These are phyloP conservation scores for Apiotrichum montevideense DNA, from an alignment of 1,284 basidiomycete species.

Conservation along the genomic window DNA sequence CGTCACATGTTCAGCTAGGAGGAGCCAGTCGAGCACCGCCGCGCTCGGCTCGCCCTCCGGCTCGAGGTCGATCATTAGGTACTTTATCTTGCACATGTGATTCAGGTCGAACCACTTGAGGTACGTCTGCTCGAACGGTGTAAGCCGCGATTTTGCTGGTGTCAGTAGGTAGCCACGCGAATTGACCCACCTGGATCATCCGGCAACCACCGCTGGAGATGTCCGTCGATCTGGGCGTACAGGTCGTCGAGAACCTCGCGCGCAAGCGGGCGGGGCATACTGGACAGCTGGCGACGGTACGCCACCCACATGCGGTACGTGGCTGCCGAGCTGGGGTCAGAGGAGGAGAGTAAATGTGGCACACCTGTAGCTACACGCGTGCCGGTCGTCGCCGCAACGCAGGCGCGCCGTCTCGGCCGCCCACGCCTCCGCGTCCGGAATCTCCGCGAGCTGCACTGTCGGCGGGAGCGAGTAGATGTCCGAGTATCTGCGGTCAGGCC, in stretches of 20 bases:
- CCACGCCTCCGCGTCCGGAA: conserved; percentile 6
- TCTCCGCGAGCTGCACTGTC: conserved; percentile 9
- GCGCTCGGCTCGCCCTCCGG: conserved; percentile 4
- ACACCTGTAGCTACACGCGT: conserved; percentile 12
- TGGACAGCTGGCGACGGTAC: conserved; percentile 7
- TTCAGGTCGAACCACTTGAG: conserved; percentile 20
- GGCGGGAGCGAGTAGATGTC: conserved; percentile 11
- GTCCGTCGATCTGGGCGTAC: conserved; percentile 13
- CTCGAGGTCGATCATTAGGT: conserved; percentile 12
- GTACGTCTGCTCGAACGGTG: conserved; percentile 9
- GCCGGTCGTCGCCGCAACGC: conserved; percentile 14
- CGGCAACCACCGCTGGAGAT: conserved; percentile 18
- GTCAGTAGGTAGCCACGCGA: not conserved
- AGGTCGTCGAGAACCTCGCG: conserved; percentile 10
- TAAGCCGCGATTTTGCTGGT: conserved; percentile 1
- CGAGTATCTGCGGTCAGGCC: conserved; percentile 1
- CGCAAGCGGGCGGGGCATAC: conserved; percentile 7
- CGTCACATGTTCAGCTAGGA: conserved; percentile 9
- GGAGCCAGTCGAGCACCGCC: conserved; percentile 13
- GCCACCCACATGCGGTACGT: conserved; percentile 16
- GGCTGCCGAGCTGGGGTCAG: conserved; percentile 3
- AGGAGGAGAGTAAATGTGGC: not conserved
- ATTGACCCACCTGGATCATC: not conserved
- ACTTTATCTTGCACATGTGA: conserved; percentile 16
- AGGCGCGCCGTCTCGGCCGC: conserved; percentile 12